Conservation (phyloP, 2,329 filamentous ascomycete species). For the Cladophialophora psammophila region DNA sequence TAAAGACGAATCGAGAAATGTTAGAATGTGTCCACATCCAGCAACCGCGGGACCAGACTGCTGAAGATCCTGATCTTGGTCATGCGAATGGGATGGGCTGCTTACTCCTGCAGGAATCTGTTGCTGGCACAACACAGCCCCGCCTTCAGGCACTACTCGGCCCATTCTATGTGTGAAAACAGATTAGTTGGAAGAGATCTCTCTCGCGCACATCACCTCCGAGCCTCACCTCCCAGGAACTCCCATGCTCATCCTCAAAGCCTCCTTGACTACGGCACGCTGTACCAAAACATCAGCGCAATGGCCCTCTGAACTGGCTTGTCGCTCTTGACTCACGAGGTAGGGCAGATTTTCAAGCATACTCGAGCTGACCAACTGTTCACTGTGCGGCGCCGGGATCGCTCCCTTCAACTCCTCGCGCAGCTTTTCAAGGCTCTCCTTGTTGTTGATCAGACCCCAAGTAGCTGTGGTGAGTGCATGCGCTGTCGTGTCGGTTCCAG, state of each 20-base stretch:
- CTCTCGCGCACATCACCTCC: background rate
- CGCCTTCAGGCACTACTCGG: conserved; percentile 22
- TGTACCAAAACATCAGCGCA: conserved; percentile 7
- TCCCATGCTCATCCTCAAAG: conserved; percentile 21
- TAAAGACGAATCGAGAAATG: background rate
- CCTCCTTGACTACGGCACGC: conserved; percentile 30
- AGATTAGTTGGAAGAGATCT: background rate
- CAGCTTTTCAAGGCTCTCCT: conserved; percentile 21
- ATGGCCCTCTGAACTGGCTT: background rate
- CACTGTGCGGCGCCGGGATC: conserved; percentile 12
- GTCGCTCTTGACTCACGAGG: conserved; percentile 15
- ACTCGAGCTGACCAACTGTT: conserved; percentile 14
- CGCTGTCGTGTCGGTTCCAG: conserved; percentile 36
- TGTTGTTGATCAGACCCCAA: conserved; percentile 26
- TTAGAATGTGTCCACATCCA: background rate
- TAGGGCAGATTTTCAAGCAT: conserved; percentile 28
- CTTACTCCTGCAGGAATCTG: conserved; percentile 21
- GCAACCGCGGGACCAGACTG: background rate
- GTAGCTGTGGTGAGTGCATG: conserved; percentile 28
- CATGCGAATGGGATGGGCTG: background rate
- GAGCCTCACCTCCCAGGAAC: conserved; percentile 17
- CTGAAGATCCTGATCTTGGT: background rate
- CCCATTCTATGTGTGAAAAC: conserved; percentile 10
- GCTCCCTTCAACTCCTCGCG: conserved; percentile 25
- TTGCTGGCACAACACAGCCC: conserved; percentile 16